Evolutionary conservation across 2,329 filamentous ascomycete species (phyloP), one percentile per base, ranked within the genome.

Genomic region (Amylocarpus encephaloides): DNA sequence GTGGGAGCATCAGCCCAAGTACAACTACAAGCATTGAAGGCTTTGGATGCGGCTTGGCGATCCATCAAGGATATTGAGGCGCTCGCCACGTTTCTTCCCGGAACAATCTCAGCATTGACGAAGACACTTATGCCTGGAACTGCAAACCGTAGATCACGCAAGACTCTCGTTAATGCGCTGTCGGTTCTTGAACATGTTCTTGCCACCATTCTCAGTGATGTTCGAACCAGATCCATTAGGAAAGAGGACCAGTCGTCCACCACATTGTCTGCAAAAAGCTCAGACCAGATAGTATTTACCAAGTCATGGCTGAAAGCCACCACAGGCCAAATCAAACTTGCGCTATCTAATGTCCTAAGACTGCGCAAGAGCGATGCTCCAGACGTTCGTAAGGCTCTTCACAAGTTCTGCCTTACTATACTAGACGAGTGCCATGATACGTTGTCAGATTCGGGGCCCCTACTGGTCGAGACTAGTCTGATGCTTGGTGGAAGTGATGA

Each of bases 51-150:
- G 0, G 70, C 93, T 6, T 79, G 82, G 56, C 62, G 67, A 6
- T 79, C 81, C 18, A 75, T 95, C 39, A 81, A 77, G 46, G 85
- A 93, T 60, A 78, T 78, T 42, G 78, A 86, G n/a, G 81, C 87
- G 2, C 72, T 95, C 49, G 88, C 89, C 9, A 91, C 80, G 54
- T 93, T 98, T 62, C 74, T 97, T 38, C 93, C 94, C 0, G 89
- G 91, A 9, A 88, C 88, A 0, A 80, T 95, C 0, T 97, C 93
- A 2, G 81, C 83, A 1, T 71, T 98, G 19, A 83, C 86, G 2
- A 91, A 85, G 61, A 63, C 58, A 52, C 72, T 89, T 0, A 70
- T 95, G 45, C 84, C 86, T 4, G 81, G 82, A 0, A 86, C 83
- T 0, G 79, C 78, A 36, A 75, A 77, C 57, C 74, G 79, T 43